These are phyloP conservation scores for Globisporangium megalacanthum DNA, from an alignment of 352 stramenopile genomes.

Conservation along the genomic window DNA sequence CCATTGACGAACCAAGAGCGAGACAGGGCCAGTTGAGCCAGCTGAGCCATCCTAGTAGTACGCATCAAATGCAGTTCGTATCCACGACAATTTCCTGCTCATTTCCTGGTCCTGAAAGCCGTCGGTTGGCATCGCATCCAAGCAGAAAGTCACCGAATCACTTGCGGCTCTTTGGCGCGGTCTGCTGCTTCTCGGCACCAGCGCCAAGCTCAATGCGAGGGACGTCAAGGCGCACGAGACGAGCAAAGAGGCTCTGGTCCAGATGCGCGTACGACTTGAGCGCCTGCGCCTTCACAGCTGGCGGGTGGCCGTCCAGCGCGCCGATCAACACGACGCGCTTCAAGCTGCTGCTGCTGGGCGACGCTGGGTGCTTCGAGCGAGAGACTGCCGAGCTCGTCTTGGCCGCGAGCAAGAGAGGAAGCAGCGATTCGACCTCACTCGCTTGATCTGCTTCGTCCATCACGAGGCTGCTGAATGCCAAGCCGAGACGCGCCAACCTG, in stretches of 20 bases:
- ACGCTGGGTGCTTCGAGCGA: not conserved
- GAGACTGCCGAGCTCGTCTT: not conserved
- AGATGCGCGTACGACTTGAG: constrained; percentile 89
- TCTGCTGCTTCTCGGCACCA: no score
- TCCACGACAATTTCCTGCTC: no score
- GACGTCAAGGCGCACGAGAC: constrained; percentile 91
- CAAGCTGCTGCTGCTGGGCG: constrained; percentile 32
- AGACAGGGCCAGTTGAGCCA: no score
- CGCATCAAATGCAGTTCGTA: no score
- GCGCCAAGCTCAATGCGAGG: constrained; percentile 86
- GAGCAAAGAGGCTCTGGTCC: constrained; percentile 94
- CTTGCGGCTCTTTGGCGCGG: constrained; percentile 50
- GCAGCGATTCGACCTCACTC: constrained; percentile 91
- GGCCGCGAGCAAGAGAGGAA: constrained; percentile 88
- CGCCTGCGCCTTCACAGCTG: constrained; percentile 85
- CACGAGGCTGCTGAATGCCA: constrained; percentile 85
- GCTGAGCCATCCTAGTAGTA: no score
- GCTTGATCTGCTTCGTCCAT: constrained; percentile 96
- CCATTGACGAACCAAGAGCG: no score
- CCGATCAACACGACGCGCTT: constrained; percentile 95
- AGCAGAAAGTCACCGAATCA: constrained; percentile 5
- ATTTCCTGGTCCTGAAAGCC: no score
- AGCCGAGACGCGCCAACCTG: constrained; percentile 81
- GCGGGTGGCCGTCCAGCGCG: constrained; percentile 91
- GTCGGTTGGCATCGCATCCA: constrained; percentile 17